phyloP scores from a whole-genome alignment of 768 basidiomycete species.

The Lanmaoa rubissima region DNA sequence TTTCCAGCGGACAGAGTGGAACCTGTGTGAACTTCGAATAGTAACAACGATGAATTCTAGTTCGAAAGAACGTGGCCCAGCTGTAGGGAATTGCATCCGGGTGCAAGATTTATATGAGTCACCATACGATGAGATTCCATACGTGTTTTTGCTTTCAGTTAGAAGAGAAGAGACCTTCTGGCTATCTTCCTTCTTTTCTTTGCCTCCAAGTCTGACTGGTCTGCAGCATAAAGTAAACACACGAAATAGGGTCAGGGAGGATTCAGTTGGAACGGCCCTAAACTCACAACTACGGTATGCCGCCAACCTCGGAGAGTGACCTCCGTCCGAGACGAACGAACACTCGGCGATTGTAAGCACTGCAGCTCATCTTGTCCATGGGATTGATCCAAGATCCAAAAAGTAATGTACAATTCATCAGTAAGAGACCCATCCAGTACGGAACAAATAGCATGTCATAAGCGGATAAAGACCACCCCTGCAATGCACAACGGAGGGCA shows the following conservation, averaged over 20 bases:
- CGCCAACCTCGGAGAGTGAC: background rate
- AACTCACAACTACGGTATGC: background rate
- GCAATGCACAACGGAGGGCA: background rate
- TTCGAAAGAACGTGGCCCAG: background rate
- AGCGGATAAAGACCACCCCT: slow-evolving; percentile 7
- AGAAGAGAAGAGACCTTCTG: background rate
- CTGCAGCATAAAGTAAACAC: background rate
- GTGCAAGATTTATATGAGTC: background rate
- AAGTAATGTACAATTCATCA: background rate
- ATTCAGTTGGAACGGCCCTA: background rate
- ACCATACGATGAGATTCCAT: background rate
- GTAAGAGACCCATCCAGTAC: background rate
- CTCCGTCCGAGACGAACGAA: background rate
- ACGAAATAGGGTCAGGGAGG: background rate
- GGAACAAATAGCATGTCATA: slow-evolving; percentile 5
- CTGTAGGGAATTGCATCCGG: background rate
- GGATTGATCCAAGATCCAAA: background rate
- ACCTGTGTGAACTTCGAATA: background rate
- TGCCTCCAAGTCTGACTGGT: too few species aligned
- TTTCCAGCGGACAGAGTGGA: background rate
- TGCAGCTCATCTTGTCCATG: background rate
- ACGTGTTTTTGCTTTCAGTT: background rate
- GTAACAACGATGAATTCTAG: background rate
- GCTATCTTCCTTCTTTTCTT: background rate
- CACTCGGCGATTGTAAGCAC: background rate